Conservation (phyloP, 2,329 filamentous ascomycete species). For the Sodiomyces alkalinus region DNA sequence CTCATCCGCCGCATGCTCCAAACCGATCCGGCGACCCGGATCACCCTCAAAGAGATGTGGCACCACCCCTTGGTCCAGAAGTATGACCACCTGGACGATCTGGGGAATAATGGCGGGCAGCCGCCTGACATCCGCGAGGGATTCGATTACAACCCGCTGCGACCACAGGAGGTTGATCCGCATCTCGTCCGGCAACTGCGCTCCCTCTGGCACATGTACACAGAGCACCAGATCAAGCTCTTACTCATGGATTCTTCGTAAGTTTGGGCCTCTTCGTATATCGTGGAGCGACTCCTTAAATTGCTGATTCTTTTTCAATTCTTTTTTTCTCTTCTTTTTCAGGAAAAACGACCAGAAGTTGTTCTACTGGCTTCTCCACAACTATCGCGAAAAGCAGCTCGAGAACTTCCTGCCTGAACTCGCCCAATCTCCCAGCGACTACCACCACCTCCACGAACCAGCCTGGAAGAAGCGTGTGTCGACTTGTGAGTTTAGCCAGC, state of each 20-base stretch:
- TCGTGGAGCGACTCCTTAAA: no score
- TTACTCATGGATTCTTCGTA: constrained; percentile 33
- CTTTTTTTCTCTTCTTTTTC: background rate
- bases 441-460: constrained; percentile 58
- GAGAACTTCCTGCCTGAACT: constrained; percentile 76
- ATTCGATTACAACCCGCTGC: constrained; percentile 40
- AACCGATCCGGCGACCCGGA: constrained; percentile 61
- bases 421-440: constrained; percentile 78
- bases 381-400: constrained; percentile 69
- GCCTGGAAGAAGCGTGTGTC: constrained; percentile 45
- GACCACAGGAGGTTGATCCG: constrained; percentile 55
- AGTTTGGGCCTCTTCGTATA: background rate
- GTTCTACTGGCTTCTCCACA: constrained; percentile 75
- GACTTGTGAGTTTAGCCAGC: constrained; percentile 42
- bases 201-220: constrained; percentile 80
- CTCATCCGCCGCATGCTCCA: constrained; percentile 69
- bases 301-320: no score
- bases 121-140: constrained; percentile 45
- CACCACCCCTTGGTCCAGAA: constrained; percentile 72
- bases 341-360: constrained; percentile 82
- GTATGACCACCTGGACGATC: constrained; percentile 61
- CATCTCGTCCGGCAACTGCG: constrained; percentile 76
- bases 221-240: constrained; percentile 53
- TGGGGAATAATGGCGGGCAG: constrained; percentile 38
- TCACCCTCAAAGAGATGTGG: constrained; percentile 72